phyloP scores from a whole-genome alignment of 2,329 filamentous ascomycete species.

The Onygenales sp. region DNA sequence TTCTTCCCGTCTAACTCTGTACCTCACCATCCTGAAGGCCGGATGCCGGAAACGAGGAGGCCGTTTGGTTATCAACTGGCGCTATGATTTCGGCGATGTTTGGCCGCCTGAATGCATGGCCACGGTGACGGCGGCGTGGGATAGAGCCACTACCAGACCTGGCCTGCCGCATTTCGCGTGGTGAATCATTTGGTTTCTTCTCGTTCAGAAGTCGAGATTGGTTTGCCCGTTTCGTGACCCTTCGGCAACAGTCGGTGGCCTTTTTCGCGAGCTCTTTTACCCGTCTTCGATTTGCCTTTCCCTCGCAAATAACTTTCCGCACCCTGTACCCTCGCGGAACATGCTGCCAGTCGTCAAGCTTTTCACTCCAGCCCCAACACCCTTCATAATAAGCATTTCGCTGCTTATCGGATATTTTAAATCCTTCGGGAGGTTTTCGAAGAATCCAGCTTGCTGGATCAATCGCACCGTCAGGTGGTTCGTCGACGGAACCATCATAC shows the following conservation, averaged over 20 bases:
- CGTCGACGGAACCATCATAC: constrained; percentile 27
- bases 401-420: constrained; percentile 25
- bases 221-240: constrained; percentile 5
- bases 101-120: not conserved
- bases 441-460: constrained; percentile 33
- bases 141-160: constrained; percentile 7
- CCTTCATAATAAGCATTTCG: constrained; percentile 31
- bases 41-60: not conserved
- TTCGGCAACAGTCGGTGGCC: constrained; percentile 14
- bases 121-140: not conserved
- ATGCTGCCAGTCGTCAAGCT: constrained; percentile 29
- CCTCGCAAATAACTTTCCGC: constrained; percentile 27
- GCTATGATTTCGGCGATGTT: not conserved
- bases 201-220: not conserved
- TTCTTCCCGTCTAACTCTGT: too few relatives aligned
- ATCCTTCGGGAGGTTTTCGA: constrained; percentile 30
- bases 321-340: constrained; percentile 26
- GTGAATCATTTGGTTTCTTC: not conserved
- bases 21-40: too few relatives aligned
- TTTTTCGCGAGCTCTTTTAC: constrained; percentile 19
- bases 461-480: constrained; percentile 28
- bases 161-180: not conserved
- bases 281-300: constrained; percentile 25
- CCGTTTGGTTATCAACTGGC: not conserved
- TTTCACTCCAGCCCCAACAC: constrained; percentile 31